Evolutionary conservation across 805 yeast species (phyloP), one percentile per base, ranked within the genome.

Genomic region (Candida insectalens): DNA sequence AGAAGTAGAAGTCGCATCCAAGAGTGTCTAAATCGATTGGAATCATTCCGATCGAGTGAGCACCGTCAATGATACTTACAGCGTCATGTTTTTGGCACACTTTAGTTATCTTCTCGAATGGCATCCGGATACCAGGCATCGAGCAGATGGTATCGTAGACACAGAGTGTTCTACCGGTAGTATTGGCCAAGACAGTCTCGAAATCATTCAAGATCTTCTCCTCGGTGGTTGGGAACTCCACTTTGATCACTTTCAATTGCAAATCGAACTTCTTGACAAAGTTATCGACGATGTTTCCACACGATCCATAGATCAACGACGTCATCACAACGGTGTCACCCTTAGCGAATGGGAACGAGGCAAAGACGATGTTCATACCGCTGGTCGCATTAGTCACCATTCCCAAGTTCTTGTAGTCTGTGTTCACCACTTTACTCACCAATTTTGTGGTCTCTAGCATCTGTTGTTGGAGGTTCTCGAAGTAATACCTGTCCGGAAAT

Each of bases 51-150:
- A 73, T 61, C 1, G 74, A 69, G 47, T 81, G 89, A 4, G 88
- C 89, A 10, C 81, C 89, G 50, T 81, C 89, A 18, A 81, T 65
- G 28, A 77, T 53, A 3, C 83, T 71, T 30, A 75, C 39, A 4
- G 71, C 69, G 10, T 55, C 51, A 31, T 70, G 53, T 32, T 67
- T 51, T 10, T 55, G 50, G 41, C 84, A 73, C 27, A 71, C 44
- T 5, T 49, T 39, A 3, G 64, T 59, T 30, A 80, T 42, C 33
- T 59, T 47, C 38, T 65, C 64, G 50, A 64, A 79, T 1, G 92
- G 89, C 19, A 78, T 43, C 16, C 52, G 44, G 4, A 67, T 67
- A 6, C 78, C 78, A 2, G 92, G 89, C 71, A 69, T 65, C 1
- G 85, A 77, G 16, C 71, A 54, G 20, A 79, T 67, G 16, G 74